These are phyloP conservation scores for Sporothrix curviconia DNA, from an alignment of 2,329 filamentous ascomycete species.

Conservation along the genomic window DNA sequence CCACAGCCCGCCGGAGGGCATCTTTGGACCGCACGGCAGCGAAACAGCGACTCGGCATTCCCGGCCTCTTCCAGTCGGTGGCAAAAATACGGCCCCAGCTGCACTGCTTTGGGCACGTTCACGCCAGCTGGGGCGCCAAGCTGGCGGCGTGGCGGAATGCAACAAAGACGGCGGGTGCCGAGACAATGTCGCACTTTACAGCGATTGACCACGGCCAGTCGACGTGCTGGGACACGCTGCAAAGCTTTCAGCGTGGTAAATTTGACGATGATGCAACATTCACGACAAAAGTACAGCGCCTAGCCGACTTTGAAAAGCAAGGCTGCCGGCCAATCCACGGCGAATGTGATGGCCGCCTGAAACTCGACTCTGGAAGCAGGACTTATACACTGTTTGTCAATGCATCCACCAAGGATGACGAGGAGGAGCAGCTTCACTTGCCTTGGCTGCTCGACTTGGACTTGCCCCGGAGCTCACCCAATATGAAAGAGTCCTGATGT, in stretches of 20 bases:
- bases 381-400: constrained; percentile 50
- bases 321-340: constrained; percentile 31
- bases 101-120: constrained; percentile 55
- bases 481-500: no score
- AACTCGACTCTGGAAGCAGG: constrained; percentile 30
- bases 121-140: constrained; percentile 52
- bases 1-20: constrained; percentile 47
- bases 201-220: constrained; percentile 43
- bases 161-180: background rate
- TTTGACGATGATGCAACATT: constrained; percentile 2
- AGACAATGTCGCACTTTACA: constrained; percentile 37
- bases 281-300: background rate
- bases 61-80: constrained; percentile 40
- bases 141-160: constrained; percentile 43
- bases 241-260: constrained; percentile 18
- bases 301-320: background rate
- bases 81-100: constrained; percentile 37
- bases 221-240: constrained; percentile 30
- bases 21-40: constrained; percentile 39
- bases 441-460: background rate
- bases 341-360: constrained; percentile 22
- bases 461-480: no score
- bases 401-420: constrained; percentile 38
- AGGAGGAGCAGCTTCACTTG: background rate
- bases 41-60: constrained; percentile 35